Conservation (phyloP, 2,329 filamentous ascomycete genomes). For the Paraconiothyrium sp. region DNA sequence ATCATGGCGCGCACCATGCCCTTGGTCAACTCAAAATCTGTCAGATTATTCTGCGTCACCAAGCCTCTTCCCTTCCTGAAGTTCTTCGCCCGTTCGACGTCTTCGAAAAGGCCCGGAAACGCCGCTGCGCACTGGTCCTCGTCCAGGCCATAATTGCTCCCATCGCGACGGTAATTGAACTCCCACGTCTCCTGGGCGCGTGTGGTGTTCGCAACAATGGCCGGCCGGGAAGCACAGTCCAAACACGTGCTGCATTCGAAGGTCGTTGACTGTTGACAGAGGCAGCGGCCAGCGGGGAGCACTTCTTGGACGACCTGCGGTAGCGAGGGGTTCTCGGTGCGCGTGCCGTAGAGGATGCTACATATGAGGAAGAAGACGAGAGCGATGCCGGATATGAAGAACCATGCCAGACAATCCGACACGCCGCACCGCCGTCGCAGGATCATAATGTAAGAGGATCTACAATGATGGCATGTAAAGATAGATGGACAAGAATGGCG, state of each 20-base stretch:
- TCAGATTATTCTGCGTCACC: conserved; percentile 38
- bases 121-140: conserved; percentile 43
- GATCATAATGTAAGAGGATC: conserved; percentile 30
- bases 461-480: conserved; percentile 14
- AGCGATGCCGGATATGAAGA: conserved; percentile 39
- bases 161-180: conserved; percentile 41
- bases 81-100: conserved; percentile 40
- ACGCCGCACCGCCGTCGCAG: conserved; percentile 40
- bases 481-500: not conserved
- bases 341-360: conserved; percentile 46
- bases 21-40: conserved; percentile 40
- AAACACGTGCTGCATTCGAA: conserved; percentile 45
- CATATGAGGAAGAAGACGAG: conserved; percentile 43
- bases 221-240: conserved; percentile 42
- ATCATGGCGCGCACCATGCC: conserved; percentile 47
- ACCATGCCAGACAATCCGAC: conserved; percentile 37
- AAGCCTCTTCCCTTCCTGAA: conserved; percentile 34
- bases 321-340: conserved; percentile 38
- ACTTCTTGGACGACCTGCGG: conserved; percentile 44
- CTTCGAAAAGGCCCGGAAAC: conserved; percentile 44
- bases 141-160: conserved; percentile 40
- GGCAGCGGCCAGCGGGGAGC: conserved; percentile 44
- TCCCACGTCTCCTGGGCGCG: conserved; percentile 36
- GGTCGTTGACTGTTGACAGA: conserved; percentile 44
- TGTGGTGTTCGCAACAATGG: conserved; percentile 29